Evolutionary conservation across 768 basidiomycete genomes (phyloP), one percentile per base, ranked within the genome.

Genomic region (Mycena alexandri): DNA sequence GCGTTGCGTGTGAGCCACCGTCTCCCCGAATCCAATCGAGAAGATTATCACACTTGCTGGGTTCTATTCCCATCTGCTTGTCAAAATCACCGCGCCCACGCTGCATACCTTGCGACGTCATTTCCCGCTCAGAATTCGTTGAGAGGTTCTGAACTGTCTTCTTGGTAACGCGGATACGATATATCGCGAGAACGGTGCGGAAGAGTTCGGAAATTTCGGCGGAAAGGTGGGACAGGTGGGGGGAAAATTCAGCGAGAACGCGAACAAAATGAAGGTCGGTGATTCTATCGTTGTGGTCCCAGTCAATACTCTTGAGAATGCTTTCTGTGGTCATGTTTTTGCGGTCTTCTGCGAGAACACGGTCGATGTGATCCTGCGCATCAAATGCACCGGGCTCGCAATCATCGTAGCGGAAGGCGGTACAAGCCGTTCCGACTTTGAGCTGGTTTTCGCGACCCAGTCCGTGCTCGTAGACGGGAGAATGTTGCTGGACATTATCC

Each of bases 61-160:
- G 46, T 22, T 47, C 46, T 17, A 47, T 47, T 2, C 46, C 46
- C 21, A 6, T 47, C 22, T n/a, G n/a, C 21, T 21, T 52, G 8
- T 52, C 51, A 14, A 34, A n/a, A 17, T 33, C 51, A 13, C 25
- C 24, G n/a, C 17, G 34, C 6, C 29, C 51, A 8, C 16, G 17
- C 17, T 6, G 29, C 51, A 33, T 36, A 24, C 62, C 63, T 16
- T 36, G 52, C 44, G 71, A 64, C 1, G 65, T 67, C 38, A 69
- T 22, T 12, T 61, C 33, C 4, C 71, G 52, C 56, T 71, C 70
- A 38, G 71, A n/a, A 4, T 69, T 67, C 53, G 54, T 69, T 14
- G 38, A 11, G 38, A 14, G 38, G 2, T 38, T 10, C 11, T 11
- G 38, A 38, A 22, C 21, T 25, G 5, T 54, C 21, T 54, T 54